phyloP scores from a whole-genome alignment of 2,329 filamentous ascomycete species.

The Leptoxyphium fumago region DNA sequence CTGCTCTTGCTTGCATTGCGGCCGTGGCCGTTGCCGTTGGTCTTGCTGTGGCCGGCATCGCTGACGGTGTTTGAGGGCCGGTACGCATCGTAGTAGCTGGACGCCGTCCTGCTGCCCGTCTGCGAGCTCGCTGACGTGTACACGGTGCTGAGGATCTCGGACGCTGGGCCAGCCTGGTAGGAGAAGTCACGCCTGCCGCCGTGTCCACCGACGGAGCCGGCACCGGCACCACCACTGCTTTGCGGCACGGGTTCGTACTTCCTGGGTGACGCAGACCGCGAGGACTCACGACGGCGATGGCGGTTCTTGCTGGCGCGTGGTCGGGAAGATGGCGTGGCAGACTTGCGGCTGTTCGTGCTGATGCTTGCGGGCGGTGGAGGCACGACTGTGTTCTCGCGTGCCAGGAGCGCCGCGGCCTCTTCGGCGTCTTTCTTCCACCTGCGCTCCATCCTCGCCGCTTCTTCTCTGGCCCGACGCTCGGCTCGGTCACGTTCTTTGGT shows the following conservation, averaged over 20 bases:
- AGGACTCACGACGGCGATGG: conserved; percentile 11
- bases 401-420: conserved; percentile 21
- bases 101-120: conserved; percentile 8
- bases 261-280: conserved; percentile 17
- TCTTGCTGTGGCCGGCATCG: conserved; percentile 5
- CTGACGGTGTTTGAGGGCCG: conserved; percentile 14
- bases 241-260: conserved; percentile 9
- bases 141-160: conserved; percentile 20
- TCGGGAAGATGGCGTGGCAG: conserved; percentile 12
- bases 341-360: conserved; percentile 9
- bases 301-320: conserved; percentile 11
- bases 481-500: conserved; percentile 23
- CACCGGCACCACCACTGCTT: no score
- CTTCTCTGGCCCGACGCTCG: conserved; percentile 21
- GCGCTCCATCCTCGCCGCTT: conserved; percentile 24
- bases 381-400: conserved; percentile 15
- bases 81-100: conserved; percentile 23
- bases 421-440: conserved; percentile 27
- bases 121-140: conserved; percentile 24
- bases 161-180: conserved; percentile 17
- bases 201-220: not conserved
- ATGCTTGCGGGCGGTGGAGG: conserved; percentile 10
- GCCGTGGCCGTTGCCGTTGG: conserved; percentile 17
- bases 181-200: conserved; percentile 14
- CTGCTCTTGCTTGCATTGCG: conserved; percentile 14